Percentiles rank a stretch among this genome's conserved stretches.
phyloP scores from a whole-genome alignment of 257 asterid species.

The Rhazya stricta region DNA sequence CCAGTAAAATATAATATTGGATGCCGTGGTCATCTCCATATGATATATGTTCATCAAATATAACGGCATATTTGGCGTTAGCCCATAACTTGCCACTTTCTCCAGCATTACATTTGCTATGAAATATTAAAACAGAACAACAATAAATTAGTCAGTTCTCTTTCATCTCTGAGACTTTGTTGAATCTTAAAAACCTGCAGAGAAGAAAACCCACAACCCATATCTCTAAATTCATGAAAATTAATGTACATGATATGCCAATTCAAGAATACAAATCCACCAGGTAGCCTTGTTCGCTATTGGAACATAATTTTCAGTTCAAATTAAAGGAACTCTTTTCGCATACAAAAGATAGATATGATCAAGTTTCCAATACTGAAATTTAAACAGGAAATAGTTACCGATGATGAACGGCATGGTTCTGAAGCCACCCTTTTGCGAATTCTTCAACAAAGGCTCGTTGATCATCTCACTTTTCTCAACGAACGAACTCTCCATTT shows the following conservation, averaged over 20 bases:
- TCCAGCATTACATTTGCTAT: constrained; percentile 55
- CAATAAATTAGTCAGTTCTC: not conserved
- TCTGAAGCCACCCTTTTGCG: constrained; percentile 61
- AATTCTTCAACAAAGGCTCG: constrained; percentile 10
- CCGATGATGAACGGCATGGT: constrained; percentile 71
- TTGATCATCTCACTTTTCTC: constrained; percentile 12
- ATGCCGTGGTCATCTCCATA: constrained; percentile 52
- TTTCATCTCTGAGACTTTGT: not conserved
- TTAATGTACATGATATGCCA: too few species aligned
- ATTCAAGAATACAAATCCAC: too few species aligned
- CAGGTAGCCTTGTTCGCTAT: too few species aligned
- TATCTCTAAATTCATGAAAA: too few species aligned
- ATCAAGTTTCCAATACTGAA: not conserved
- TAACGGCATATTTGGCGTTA: constrained; percentile 9
- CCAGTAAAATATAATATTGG: constrained; percentile 59
- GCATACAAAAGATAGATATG: not conserved
- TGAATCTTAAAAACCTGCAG: too few species aligned
- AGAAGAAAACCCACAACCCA: too few species aligned
- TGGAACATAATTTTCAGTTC: too few species aligned
- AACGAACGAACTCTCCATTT: constrained; percentile 8
- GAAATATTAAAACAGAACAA: not conserved
- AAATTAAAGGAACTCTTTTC: not conserved
- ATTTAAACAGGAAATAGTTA: constrained; percentile 6
- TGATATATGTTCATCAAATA: constrained; percentile 56
- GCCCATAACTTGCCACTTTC: constrained; percentile 54